Base-by-base conservation (phyloP, 345 rosid species). In the Brassica cretica region DNA sequence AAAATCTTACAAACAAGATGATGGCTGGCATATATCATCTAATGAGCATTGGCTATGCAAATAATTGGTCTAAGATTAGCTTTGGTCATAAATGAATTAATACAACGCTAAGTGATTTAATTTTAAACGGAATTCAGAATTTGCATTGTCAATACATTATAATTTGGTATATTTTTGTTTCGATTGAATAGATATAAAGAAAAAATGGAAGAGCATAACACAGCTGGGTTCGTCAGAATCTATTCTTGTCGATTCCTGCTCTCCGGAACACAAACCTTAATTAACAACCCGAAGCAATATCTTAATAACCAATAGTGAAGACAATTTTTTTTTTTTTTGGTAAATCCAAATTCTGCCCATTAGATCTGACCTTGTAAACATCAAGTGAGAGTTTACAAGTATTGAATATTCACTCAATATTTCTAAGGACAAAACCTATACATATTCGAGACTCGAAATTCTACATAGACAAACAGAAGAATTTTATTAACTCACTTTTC, bases 181-280 rank as follows among this genome's bases (percentile, higher is more conserved):
- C 3, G 21, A 39, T 15, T 46, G 7, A 19, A 21, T 53, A 66
- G 16, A 51, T 51, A 51, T n/a, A 51, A 2, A 76, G 15, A 21
- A 2, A 32, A 68, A 55, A 60, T 3, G 66, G 12, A n/a, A 78
- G 73, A 15, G 56, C 18, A 73, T 37, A 60, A 79, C 66, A 73
- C 82, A 79, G 82, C 78, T 79, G 82, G 69, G 49, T 73, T 73
- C 24, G 67, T 60, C 70, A 51, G 70, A 68, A 24, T 62, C 33
- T 68, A 73, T 15, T 78, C 70, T 35, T 79, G 82, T 79, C 78
- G 82, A 79, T 73, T 73, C 82, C 3, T 79, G 78, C 78, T 71
- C 81, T 72, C 76, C 33, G 18, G 60, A 68, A 64, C 75, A 75
- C 68, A 37, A 77, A 73, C 68, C 72, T 75, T 75, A 73, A 68